Base-by-base conservation (phyloP, 2,329 filamentous ascomycete genomes). In the Aspergillus candidus region DNA sequence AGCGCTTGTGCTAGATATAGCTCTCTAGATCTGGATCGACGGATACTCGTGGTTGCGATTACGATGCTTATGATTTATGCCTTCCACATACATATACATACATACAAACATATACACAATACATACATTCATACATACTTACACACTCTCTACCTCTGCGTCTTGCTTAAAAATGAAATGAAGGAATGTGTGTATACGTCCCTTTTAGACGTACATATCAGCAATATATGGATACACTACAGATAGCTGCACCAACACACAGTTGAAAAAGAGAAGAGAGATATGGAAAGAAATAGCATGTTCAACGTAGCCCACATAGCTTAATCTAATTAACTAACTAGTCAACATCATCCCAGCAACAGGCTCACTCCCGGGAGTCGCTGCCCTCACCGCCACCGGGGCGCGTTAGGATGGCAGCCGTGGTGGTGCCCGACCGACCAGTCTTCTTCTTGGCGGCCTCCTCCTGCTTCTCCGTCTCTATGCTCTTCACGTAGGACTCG, bases 381-480 rank as follows among this genome's bases (percentile, higher is more conserved):
- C 44, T 38, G 27, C 40, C 57, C 47, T 71, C 66, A 27, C 65
- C 69, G 40, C 67, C 68, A 37, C 73, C 82, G 32, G 59, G 54
- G 73, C 69, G 73, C 36, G 87, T 89, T 61, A 87, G 75, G 60
- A 93, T 88, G 35, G 87, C 79, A 13, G 86, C 82, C 56, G 67
- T 69, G 32, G 65, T 66, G 43, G 67, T 68, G 32, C 65, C 65
- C 11, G 55, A 58, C 55, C 72, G 59, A 47, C 86, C 85, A 35
- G 81, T 86, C 83, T 95, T 94, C 84, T 95, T 95, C 79, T 89
- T 95, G 33, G 88, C 88, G 17, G 91, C 91, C 75, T 98, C 93
- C 70, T 97, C 93, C 67, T 95, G 90, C 80, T 98, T 98, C 79
- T 98, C 94, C 61, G 90, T 86, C 76, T 98, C 94, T 69, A 98